Base-by-base conservation (phyloP, 176 grass and related monocot species). In the Canna indica region DNA sequence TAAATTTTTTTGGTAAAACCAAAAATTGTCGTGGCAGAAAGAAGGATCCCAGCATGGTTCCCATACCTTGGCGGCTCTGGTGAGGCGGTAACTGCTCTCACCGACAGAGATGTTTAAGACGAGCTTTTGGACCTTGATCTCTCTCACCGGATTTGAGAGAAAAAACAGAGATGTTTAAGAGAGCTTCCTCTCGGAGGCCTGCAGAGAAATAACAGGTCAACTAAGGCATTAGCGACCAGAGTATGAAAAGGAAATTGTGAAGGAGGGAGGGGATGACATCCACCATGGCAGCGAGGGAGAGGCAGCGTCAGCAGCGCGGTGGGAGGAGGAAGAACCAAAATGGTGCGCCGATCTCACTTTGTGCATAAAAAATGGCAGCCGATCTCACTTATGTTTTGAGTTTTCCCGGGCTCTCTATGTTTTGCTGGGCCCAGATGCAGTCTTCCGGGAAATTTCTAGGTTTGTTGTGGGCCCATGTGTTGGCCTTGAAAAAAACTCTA, bases 41-140 rank as follows among this genome's bases (percentile, higher is more conserved):
- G 3, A 52, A 20, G 47, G 18, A 53, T n/a, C 3, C 17, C 0
- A 18, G 17, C 6, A n/a, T n/a, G n/a, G n/a, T n/a, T n/a, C n/a
- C n/a, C n/a, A n/a, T 53, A 62, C 48, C 20, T 65, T 83, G 24
- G 85, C 64, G 45, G 77, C 83, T 26, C 77, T 74, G 69, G 73
- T 80, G 56, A 77, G 81, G 0, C 83, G 75, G 38, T 85, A 78
- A 26, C 83, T 78, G 63, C 74, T 85, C 75, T 85, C 78, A 1
- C 83, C 83, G 35, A 85, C 83, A 45, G 78, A 85, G 74, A 85
- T 78, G 75, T 85, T 85, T 52, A 85, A 78, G 42, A 85, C 78
- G 44, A 85, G 78, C 83, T 85, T 85, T 69, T 85, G 78, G 69
- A 81, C 83, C 78, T 85, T 85, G 74, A 85, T 85, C 69, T 85